Evolutionary conservation across 2,329 filamentous ascomycete genomes (phyloP).

Genomic region (Sporothrix pallida): DNA sequence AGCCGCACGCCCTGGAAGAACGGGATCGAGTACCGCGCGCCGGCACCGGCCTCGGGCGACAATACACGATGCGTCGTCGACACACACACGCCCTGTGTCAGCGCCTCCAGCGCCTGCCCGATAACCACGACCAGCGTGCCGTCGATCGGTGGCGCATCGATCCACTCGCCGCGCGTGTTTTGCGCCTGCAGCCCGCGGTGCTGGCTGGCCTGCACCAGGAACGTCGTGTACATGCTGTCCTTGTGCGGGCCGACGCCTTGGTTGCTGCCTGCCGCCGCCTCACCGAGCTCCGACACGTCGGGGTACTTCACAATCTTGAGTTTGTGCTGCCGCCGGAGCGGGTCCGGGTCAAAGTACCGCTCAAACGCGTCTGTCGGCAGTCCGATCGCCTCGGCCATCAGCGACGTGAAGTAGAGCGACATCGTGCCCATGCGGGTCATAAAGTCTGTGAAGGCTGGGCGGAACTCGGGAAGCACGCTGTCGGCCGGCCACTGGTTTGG

Average conservation of each 20-base stretch:
- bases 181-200: conserved; percentile 83
- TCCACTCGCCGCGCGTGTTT: conserved; percentile 78
- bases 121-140: conserved; percentile 87
- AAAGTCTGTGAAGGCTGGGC: conserved; percentile 72
- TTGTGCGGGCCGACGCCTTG: conserved; percentile 78
- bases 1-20: conserved; percentile 89
- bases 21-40: conserved; percentile 77
- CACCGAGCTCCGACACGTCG: conserved; percentile 66
- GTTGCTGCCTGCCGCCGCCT: conserved; percentile 45
- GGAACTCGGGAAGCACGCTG: conserved; percentile 68
- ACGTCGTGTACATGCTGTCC: conserved; percentile 82
- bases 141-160: conserved; percentile 76
- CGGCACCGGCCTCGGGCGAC: conserved; percentile 71
- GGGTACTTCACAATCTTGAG: conserved; percentile 90
- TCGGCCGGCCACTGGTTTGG: conserved; percentile 80
- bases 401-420: conserved; percentile 74
- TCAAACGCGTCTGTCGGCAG: conserved; percentile 72
- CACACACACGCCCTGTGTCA: conserved; percentile 82
- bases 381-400: conserved; percentile 84
- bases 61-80: conserved; percentile 83
- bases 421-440: conserved; percentile 76
- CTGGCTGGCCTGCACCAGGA: conserved; percentile 78
- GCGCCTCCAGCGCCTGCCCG: conserved; percentile 83
- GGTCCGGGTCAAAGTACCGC: conserved; percentile 74
- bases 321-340: conserved; percentile 71